A percentile compares a stretch with the other conserved stretches of the same genome.
phyloP scores from a whole-genome alignment of 2,329 filamentous ascomycete species.

The Diaporthe citrichinensis region DNA sequence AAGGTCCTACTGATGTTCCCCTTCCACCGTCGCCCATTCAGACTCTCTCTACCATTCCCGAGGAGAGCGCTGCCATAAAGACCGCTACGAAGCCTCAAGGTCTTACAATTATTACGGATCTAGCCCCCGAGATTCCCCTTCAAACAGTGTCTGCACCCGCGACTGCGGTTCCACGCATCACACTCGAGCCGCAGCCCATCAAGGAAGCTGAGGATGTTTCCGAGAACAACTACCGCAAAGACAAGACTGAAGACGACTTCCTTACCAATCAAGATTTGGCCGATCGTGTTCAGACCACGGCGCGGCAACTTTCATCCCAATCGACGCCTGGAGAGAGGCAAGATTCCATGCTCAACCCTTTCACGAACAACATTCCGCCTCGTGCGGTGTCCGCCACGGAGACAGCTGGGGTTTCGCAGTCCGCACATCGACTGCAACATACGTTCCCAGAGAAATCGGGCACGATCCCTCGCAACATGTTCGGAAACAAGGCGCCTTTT shows the following conservation, averaged over 20 bases:
- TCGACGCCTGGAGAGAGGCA: conserved; percentile 30
- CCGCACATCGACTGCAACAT: neutral
- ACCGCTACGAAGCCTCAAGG: neutral
- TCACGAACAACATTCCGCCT: neutral
- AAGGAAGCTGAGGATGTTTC: conserved; percentile 15
- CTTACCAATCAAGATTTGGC: conserved; percentile 15
- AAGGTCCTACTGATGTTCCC: neutral
- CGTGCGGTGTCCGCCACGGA: conserved; percentile 23
- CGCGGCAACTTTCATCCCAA: conserved; percentile 26
- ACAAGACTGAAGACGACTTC: conserved; percentile 30
- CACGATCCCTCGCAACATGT: neutral
- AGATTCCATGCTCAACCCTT: conserved; percentile 15
- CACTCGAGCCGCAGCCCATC: neutral
- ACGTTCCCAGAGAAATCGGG: neutral
- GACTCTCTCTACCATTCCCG: conserved; percentile 37
- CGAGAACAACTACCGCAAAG: conserved; percentile 26
- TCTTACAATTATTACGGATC: neutral
- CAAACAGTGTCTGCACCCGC: conserved; percentile 34
- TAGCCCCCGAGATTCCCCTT: neutral
- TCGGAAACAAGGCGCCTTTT: conserved; percentile 3
- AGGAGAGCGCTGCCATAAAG: conserved; percentile 24
- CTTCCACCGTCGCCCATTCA: neutral
- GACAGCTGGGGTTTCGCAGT: neutral
- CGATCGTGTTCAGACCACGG: conserved; percentile 19
- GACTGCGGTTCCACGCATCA: conserved; percentile 26